phyloP scores from a whole-genome alignment of 2,329 filamentous ascomycete genomes.

The Cylindrodendrum hubeiense region DNA sequence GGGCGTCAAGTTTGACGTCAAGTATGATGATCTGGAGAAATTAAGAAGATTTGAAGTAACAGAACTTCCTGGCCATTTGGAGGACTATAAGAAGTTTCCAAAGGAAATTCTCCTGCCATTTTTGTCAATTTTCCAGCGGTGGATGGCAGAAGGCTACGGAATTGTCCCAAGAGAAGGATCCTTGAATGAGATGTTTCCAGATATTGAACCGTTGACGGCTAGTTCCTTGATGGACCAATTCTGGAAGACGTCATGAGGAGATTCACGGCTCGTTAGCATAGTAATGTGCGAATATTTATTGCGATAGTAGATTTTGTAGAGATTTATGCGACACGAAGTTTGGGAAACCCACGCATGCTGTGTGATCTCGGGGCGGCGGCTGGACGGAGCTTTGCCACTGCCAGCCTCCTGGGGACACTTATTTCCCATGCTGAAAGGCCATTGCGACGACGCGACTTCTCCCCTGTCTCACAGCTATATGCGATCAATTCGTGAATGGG shows the following conservation, averaged over 20 bases:
- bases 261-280: no score
- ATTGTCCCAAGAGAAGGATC: neutral
- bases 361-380: no score
- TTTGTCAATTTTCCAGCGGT: constrained; percentile 6
- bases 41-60: neutral
- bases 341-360: no score
- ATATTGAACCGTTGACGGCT: neutral
- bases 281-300: no score
- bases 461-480: no score
- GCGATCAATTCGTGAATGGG: no score
- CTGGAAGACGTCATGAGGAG: neutral
- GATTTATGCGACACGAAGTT: no score
- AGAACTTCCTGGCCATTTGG: constrained; percentile 1
- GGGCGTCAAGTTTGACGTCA: constrained; percentile 1
- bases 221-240: neutral
- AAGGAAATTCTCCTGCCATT: neutral
- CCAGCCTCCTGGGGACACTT: no score
- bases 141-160: neutral
- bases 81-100: neutral
- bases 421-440: no score
- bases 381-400: no score
- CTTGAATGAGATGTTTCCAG: constrained; percentile 10
- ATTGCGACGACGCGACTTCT: no score
- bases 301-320: no score
- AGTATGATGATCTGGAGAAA: constrained; percentile 5